Conservation (phyloP, 306 rosid species). For the Abrus pulchellus region DNA sequence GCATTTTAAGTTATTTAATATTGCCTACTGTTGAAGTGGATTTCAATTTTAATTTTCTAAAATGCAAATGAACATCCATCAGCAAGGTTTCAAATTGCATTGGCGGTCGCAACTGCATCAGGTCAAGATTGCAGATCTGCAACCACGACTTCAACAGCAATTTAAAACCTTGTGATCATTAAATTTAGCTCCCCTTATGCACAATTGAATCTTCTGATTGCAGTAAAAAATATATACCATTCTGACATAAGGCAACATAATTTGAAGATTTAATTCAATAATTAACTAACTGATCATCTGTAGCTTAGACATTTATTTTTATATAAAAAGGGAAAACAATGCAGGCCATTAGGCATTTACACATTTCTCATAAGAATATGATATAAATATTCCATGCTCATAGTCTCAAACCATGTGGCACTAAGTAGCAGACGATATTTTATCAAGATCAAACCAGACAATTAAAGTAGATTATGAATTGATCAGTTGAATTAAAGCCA, state of each 20-base stretch:
- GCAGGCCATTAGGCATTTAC: not conserved
- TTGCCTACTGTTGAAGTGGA: not conserved
- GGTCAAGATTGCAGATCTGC: not conserved
- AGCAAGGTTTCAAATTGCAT: not conserved
- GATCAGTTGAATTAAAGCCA: not conserved
- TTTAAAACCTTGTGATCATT: no score
- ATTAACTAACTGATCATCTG: not conserved
- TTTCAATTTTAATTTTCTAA: slow-evolving; percentile 2
- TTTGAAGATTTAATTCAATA: slow-evolving; percentile 8
- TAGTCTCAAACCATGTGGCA: slow-evolving; percentile 7
- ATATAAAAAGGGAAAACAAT: slow-evolving; percentile 20
- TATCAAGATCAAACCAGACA: slow-evolving; percentile 3
- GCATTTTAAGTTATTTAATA: slow-evolving; percentile 9
- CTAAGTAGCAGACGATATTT: slow-evolving; percentile 7
- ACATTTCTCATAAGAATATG: slow-evolving; percentile 18
- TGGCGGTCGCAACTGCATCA: not conserved
- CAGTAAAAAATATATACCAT: slow-evolving; percentile 1
- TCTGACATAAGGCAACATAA: not conserved
- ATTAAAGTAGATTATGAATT: not conserved
- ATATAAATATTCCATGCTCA: slow-evolving; percentile 10
- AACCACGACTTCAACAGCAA: no score
- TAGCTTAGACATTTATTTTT: not conserved
- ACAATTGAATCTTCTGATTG: slow-evolving; percentile 10
- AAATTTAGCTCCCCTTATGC: no score
- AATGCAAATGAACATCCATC: not conserved